phyloP scores from a whole-genome alignment of 306 rosid species.

The Begonia fuchsioides region DNA sequence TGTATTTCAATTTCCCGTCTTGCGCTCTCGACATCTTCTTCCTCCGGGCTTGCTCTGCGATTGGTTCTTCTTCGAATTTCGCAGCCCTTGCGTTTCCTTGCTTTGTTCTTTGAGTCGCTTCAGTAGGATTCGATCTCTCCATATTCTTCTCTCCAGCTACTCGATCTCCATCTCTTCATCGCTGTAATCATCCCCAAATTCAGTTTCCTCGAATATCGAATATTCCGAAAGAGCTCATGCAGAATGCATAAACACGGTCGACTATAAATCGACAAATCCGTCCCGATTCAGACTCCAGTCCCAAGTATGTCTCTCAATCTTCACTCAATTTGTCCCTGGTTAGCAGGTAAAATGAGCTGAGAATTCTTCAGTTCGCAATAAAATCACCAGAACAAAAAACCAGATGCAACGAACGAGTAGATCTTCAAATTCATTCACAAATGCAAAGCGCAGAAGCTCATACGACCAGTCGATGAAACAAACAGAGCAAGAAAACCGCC shows the following conservation, averaged over 20 bases:
- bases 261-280: background rate
- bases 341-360: background rate
- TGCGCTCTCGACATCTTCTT: conserved; percentile 57
- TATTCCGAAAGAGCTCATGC: conserved; percentile 18
- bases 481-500: background rate
- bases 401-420: conserved; percentile 9
- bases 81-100: conserved; percentile 23
- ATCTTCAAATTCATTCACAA: conserved; percentile 1
- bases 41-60: conserved; percentile 52
- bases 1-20: conserved; percentile 43
- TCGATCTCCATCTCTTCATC: conserved; percentile 43
- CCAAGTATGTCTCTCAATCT: background rate
- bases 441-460: conserved; percentile 2
- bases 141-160: conserved; percentile 43
- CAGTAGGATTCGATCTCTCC: conserved; percentile 31
- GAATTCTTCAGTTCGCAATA: background rate
- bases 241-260: background rate
- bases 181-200: conserved; percentile 34
- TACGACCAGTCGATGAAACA: conserved; percentile 1
- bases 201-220: conserved; percentile 39
- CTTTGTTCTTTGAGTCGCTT: conserved; percentile 33
- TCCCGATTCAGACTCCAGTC: background rate
- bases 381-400: conserved; percentile 4
- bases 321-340: background rate
- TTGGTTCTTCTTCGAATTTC: conserved; percentile 27